phyloP scores from a whole-genome alignment of 148 eudicot genomes.

The Cornus controversa region DNA sequence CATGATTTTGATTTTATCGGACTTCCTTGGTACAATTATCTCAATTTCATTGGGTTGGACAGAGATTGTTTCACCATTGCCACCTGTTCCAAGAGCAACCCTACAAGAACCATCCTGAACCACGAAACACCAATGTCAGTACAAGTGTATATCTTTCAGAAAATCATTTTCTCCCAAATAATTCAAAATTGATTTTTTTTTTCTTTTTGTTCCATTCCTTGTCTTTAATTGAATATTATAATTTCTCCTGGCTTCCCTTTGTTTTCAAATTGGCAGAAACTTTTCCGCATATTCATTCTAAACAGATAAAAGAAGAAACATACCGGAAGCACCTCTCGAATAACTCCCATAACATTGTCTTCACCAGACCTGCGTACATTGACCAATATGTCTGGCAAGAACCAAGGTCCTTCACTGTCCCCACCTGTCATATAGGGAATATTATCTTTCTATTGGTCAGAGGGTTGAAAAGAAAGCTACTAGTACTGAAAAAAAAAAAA shows the following conservation, averaged over 20 bases:
- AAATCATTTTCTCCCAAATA: no score
- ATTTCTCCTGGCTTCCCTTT: no score
- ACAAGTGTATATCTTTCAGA: no score
- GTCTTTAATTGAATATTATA: no score
- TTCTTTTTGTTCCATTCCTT: no score
- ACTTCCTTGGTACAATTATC: conserved; percentile 70
- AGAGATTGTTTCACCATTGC: conserved; percentile 60
- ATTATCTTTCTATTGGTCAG: not conserved
- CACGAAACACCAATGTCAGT: not conserved
- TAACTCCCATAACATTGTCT: conserved; percentile 61
- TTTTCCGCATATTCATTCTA: no score
- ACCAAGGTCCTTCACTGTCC: conserved; percentile 81
- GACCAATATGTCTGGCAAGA: conserved; percentile 86
- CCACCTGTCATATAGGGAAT: conserved; percentile 57
- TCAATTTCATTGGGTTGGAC: conserved; percentile 69
- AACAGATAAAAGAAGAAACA: conserved; percentile 15
- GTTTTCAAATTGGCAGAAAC: no score
- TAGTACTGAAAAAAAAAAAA: not conserved
- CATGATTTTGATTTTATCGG: conserved; percentile 87
- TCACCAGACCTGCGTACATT: conserved; percentile 79
- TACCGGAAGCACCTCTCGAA: conserved; percentile 88
- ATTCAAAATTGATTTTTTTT: no score
- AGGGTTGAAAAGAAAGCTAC: not conserved
- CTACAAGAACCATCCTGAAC: conserved; percentile 87
- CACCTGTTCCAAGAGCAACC: conserved; percentile 74